phyloP scores from a whole-genome alignment of 805 yeast species.

The Cyberlindnera mississippiensis region DNA sequence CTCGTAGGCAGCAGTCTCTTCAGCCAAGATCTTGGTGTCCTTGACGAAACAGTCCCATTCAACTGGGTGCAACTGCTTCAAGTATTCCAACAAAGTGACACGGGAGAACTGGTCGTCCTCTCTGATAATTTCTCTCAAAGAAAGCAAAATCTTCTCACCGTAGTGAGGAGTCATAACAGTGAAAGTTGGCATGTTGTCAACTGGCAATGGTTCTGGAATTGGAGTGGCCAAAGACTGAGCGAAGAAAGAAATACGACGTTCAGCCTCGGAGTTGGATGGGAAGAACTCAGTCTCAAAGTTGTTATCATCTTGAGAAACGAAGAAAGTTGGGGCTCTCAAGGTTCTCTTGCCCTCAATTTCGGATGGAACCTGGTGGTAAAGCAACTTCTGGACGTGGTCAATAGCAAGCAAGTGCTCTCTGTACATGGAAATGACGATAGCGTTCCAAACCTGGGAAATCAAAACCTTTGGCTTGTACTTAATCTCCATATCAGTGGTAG shows the following conservation, averaged over 20 bases:
- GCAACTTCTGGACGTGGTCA: constrained; percentile 95
- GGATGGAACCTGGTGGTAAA: constrained; percentile 97
- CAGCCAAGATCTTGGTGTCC: constrained; percentile 93
- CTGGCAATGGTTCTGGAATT: constrained; percentile 97
- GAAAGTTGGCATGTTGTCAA: constrained; percentile 99
- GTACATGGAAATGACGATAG: constrained; percentile 98
- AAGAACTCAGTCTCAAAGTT: constrained; percentile 93
- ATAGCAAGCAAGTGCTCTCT: constrained; percentile 97
- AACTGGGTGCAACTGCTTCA: constrained; percentile 91
- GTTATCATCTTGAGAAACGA: constrained; percentile 93
- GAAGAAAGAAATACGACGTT: constrained; percentile 98
- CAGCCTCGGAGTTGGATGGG: constrained; percentile 97
- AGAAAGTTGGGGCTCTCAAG: constrained; percentile 97
- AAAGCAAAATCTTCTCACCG: constrained; percentile 86
- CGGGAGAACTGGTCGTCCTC: constrained; percentile 97
- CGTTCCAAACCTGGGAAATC: constrained; percentile 98
- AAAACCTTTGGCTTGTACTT: constrained; percentile 98
- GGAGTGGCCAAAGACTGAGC: constrained; percentile 99
- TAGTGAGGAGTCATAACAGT: constrained; percentile 96
- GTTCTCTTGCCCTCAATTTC: constrained; percentile 98
- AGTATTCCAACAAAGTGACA: constrained; percentile 87
- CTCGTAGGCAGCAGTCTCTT: constrained; percentile 80
- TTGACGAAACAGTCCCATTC: constrained; percentile 98
- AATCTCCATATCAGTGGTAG: constrained; percentile 98
- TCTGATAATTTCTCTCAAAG: constrained; percentile 93